A percentile compares a stretch with the other conserved stretches of the same genome.
Conservation (phyloP, 148 eudicot species). For the Rhododendron griersonianum region DNA sequence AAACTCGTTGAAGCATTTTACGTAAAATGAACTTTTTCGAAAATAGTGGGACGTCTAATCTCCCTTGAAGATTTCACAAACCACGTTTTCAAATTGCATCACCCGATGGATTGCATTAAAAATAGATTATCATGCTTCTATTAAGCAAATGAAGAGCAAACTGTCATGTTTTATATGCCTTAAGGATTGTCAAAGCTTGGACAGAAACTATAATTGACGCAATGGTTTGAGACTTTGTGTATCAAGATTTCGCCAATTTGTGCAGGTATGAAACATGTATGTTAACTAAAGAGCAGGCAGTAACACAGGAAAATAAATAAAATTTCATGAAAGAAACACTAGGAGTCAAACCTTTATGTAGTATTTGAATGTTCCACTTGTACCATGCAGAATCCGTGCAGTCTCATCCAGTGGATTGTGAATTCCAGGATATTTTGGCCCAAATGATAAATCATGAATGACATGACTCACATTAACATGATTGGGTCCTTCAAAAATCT, state of each 20-base stretch:
- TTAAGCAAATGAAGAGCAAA: not conserved
- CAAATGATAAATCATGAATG: constrained; percentile 94
- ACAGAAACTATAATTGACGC: not conserved
- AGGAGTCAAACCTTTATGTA: constrained; percentile 70
- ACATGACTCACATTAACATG: constrained; percentile 96
- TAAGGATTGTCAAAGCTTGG: not conserved
- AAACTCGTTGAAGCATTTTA: not conserved
- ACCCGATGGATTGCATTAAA: not conserved
- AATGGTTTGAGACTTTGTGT: not conserved
- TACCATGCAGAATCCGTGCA: constrained; percentile 56
- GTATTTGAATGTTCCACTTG: constrained; percentile 95
- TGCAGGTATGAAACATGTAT: not conserved
- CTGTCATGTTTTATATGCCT: not conserved
- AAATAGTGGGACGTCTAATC: not conserved
- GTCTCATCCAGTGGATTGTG: constrained; percentile 96
- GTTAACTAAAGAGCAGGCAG: not conserved
- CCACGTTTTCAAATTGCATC: not conserved
- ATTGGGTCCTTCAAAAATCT: constrained; percentile 90
- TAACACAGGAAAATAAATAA: not conserved
- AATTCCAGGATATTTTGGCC: constrained; percentile 92
- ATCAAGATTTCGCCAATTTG: not conserved
- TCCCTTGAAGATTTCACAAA: not conserved
- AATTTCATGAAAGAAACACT: not conserved
- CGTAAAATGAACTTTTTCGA: not conserved
- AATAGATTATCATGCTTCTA: not conserved